These are phyloP conservation scores for Rhizopus microsporus DNA, from an alignment of 371 early-diverging fungal species.

Conservation along the genomic window DNA sequence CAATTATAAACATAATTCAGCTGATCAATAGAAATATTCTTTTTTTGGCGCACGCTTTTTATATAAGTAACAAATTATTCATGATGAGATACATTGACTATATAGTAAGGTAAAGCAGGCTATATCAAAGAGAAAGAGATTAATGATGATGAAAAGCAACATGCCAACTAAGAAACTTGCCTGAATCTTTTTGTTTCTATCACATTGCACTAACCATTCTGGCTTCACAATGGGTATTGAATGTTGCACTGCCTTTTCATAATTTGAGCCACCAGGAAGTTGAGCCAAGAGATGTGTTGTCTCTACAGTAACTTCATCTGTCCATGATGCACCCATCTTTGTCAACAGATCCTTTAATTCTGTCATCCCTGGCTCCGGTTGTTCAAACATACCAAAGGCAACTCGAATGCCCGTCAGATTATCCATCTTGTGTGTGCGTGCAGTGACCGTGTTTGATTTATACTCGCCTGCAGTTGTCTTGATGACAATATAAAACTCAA, in stretches of 20 bases:
- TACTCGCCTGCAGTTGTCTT: slow-evolving; percentile 89
- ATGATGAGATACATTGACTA: slow-evolving; percentile 41
- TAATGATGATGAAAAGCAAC: neutral
- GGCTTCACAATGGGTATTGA: slow-evolving; percentile 94
- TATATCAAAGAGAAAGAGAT: slow-evolving; percentile 7
- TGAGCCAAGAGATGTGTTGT: slow-evolving; percentile 93
- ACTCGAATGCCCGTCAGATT: slow-evolving; percentile 94
- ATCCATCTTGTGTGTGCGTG: slow-evolving; percentile 87
- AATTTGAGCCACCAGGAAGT: slow-evolving; percentile 79
- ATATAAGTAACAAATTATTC: slow-evolving; percentile 11
- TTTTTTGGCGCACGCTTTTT: no score
- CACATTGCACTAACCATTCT: slow-evolving; percentile 92
- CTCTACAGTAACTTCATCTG: slow-evolving; percentile 82
- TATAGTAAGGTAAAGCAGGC: slow-evolving; percentile 56
- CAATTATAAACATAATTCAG: no score
- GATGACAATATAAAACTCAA: slow-evolving; percentile 82
- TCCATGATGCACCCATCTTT: slow-evolving; percentile 88
- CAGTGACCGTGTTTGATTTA: slow-evolving; percentile 73
- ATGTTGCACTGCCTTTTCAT: slow-evolving; percentile 82
- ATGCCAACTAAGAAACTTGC: slow-evolving; percentile 43
- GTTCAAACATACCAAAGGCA: slow-evolving; percentile 86
- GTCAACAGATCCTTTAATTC: slow-evolving; percentile 75
- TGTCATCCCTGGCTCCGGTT: slow-evolving; percentile 61
- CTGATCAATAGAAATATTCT: no score
- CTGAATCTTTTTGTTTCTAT: slow-evolving; percentile 86